Evolutionary conservation across 805 yeast genomes (phyloP), one percentile per base, ranked within the genome.

Genomic region (Starmerella apis): DNA sequence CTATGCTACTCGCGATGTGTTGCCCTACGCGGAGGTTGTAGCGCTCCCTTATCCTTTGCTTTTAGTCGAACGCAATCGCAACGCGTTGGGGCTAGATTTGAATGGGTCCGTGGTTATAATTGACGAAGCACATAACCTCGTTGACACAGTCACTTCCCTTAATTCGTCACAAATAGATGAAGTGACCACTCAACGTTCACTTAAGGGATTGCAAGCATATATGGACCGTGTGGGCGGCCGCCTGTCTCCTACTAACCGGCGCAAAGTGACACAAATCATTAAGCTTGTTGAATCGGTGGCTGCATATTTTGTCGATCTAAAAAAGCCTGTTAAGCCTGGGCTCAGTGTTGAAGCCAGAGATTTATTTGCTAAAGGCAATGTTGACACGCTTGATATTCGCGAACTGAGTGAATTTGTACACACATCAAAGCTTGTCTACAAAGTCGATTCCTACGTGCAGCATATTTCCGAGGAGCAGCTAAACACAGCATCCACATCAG

Each of bases 61-160:
- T 13, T 67, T 86, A 0, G 83, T 81, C 53, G 72, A 72, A 11
- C 69, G 71, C 7, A 68, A 92, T 0, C 70, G 96, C 57, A 71
- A 72, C 4, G 69, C 78, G 0, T 61, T 87, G 38, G 76, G 77
- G 1, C 61, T 88, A 5, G 72, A 79, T 36, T 59, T 88, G 9
- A 72, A 74, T 47, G 75, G 78, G 49, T 72, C 88, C 0, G 74
- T 88, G 2, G 78, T 90, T 0, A 75, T 90, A 4, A 80, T 88
- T 24, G 97, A 88, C 63, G 97, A 88, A 62, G 96, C 96, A 0
- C 97, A 88, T 62, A 88, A 88, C 62, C 67, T 88, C 38, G 62
- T 86, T 25, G 96, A 87, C 57, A 79, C 88, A 0, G 77, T 88
- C 2, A 75, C 81, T 1, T 67, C 82, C 2, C 68, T 90, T 54